phyloP scores from a whole-genome alignment of 129 eudicot species.

The Artemisia argyi region DNA sequence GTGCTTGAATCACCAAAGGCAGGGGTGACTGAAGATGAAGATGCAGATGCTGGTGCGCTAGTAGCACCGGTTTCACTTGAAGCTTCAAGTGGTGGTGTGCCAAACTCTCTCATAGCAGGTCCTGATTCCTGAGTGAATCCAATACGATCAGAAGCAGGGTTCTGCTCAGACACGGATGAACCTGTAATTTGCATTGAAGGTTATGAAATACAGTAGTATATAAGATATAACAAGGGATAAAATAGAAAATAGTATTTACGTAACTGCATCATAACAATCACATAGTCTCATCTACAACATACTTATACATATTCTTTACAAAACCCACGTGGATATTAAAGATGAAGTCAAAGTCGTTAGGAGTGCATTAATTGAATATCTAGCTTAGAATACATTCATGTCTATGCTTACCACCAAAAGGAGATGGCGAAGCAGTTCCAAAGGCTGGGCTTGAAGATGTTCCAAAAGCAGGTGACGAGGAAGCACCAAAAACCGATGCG shows the following conservation, averaged over 20 bases:
- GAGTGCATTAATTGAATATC: not conserved
- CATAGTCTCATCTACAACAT: not conserved
- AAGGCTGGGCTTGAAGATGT: conserved; percentile 70
- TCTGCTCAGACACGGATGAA: conserved; percentile 49
- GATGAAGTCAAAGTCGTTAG: conserved; percentile 7
- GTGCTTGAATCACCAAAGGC: not conserved
- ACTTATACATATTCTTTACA: not conserved
- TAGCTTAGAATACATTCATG: not conserved
- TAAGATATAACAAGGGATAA: not conserved
- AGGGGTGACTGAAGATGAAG: not conserved
- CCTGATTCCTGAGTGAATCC: conserved; percentile 48
- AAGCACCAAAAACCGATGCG: conserved; percentile 79
- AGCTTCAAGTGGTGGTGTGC: not conserved
- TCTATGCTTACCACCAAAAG: conserved; percentile 61
- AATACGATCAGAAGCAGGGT: conserved; percentile 75
- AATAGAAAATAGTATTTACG: not conserved
- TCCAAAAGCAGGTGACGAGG: conserved; percentile 84
- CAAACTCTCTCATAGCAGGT: not conserved
- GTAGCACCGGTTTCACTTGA: not conserved
- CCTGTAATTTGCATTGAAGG: conserved; percentile 7
- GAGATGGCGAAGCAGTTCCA: conserved; percentile 52
- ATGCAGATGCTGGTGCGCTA: not conserved
- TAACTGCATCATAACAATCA: not conserved
- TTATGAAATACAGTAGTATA: conserved; percentile 4
- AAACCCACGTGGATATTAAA: not conserved